These are phyloP conservation scores for Silene conica DNA, from an alignment of 148 eudicot genomes.

Conservation along the genomic window DNA sequence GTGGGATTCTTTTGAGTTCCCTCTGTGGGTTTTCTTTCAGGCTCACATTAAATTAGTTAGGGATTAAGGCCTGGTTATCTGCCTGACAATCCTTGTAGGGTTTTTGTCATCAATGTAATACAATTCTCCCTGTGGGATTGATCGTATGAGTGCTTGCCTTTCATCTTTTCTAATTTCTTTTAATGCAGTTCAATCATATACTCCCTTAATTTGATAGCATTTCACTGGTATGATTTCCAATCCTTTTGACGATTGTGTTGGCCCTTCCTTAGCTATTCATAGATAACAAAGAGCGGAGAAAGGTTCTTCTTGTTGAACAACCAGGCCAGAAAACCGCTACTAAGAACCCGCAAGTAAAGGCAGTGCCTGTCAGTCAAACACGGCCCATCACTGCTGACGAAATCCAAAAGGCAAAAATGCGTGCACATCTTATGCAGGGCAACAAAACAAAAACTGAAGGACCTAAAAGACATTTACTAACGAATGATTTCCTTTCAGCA, in stretches of 20 bases:
- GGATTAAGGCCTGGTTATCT: neutral
- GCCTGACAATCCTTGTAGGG: neutral
- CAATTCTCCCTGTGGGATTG: neutral
- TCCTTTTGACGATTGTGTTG: conserved; percentile 4
- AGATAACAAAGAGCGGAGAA: conserved; percentile 86
- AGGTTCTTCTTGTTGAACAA: conserved; percentile 85
- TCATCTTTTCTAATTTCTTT: neutral
- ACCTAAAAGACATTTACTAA: conserved; percentile 36
- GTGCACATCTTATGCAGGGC: conserved; percentile 79
- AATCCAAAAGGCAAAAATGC: conserved; percentile 90
- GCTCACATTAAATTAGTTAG: neutral
- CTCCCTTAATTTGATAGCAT: neutral
- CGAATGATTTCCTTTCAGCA: conserved; percentile 39
- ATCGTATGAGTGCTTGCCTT: neutral
- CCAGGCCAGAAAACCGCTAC: conserved; percentile 70
- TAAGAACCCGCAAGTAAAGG: conserved; percentile 54
- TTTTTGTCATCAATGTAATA: neutral
- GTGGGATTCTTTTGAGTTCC: neutral
- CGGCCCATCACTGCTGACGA: conserved; percentile 98
- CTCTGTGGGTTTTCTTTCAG: neutral
- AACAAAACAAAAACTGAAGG: conserved; percentile 43
- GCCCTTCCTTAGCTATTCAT: conserved; percentile 49
- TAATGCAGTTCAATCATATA: neutral
- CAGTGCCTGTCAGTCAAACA: conserved; percentile 43
- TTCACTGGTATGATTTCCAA: neutral